Evolutionary conservation across 2,329 filamentous ascomycete species (phyloP), one percentile per base, ranked within the genome.

Genomic region (Nakataea oryzae): DNA sequence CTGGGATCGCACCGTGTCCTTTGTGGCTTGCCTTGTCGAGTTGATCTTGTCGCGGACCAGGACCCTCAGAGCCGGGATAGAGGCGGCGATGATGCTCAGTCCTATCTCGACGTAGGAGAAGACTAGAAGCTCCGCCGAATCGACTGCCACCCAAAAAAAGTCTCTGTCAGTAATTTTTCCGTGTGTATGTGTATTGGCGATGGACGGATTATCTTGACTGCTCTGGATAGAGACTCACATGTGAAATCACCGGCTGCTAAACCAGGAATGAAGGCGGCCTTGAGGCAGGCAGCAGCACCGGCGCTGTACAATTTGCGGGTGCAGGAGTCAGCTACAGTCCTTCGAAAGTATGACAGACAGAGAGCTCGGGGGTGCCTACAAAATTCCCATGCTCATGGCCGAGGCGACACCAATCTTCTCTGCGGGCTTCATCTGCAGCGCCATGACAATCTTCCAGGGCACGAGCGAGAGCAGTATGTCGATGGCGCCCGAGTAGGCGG

Each of bases 381-480:
- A 59, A 9, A 66, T 41, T 26, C 64, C 62, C 57, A 76, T 66
- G 61, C 74, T 75, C 66, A 76, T 70, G 21, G 72, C 73, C 7
- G 70, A 62, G 1, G 70, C 71, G 9, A 76, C 70, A 2, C 71
- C 70, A 30, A 74, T 66, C 62, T 75, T 76, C 47, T 75, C 74
- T 27, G 67, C 70, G 68, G 75, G 75, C n/a, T 74, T 70, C n/a
- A 76, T 63, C 24, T 71, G 67, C 65, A 69, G 69, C 11, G 24
- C 24, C 58, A 57, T 34, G 26, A 63, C 32, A 61, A 75, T 71
- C 12, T 70, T 64, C 75, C 74, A 77, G 1, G 75, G 74, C 27
- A 76, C 64, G 2, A 70, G 59, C 1, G 74, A 72, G 2, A 76
- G 68, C 29, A 74, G 66, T 24, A 76, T 70, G 54, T 77, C 74